Evolutionary conservation across 257 asterid species (phyloP), one percentile per base, ranked within the genome.

Genomic region (Jaltomata sinuosa): DNA sequence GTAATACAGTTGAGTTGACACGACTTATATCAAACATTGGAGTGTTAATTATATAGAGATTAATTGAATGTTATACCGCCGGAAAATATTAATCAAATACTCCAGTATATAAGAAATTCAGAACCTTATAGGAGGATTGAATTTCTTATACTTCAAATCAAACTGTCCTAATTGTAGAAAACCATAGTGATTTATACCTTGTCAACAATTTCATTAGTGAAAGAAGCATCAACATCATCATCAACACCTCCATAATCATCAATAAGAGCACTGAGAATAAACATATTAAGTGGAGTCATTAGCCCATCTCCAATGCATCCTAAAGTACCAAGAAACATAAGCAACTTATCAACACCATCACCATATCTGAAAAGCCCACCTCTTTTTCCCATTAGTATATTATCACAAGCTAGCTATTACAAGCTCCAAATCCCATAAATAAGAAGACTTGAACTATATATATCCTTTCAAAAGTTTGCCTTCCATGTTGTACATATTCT

Each of bases 231-330:
- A 59, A 82, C 84, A 76, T 7, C 5, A 45, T 7, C 5, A 65
- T 4, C 0, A 29, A 91, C 87, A 69, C 85, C 68, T 1, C 91
- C 94, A 85, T 87, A 94, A 31, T 89, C 92, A 49, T 89, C 90
- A 22, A 94, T 90, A 4, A 91, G 84, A 34, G 94, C 90, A 52
- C 93, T 92, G 18, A 94, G 87, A 83, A 91, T 80, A 27, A 85
- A 83, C 95, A 94, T 86, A 77, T 90, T 91, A 68, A 94, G 92
- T 7, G 97, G 97, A 55, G 94, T 87, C 93, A 94, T 90, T 8
- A 94, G 85, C 29, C 97, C 97, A 82, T 94, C 98, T 81, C 98
- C 98, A n/a, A 94, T 85, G 87, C 96, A 87, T 8, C 97, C 94
- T 65, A 93, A 74, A 31, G 88, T 85, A 6, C 98, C 97, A 12